Conservation (phyloP, 148 eudicot species). For the Bassia scoparia region DNA sequence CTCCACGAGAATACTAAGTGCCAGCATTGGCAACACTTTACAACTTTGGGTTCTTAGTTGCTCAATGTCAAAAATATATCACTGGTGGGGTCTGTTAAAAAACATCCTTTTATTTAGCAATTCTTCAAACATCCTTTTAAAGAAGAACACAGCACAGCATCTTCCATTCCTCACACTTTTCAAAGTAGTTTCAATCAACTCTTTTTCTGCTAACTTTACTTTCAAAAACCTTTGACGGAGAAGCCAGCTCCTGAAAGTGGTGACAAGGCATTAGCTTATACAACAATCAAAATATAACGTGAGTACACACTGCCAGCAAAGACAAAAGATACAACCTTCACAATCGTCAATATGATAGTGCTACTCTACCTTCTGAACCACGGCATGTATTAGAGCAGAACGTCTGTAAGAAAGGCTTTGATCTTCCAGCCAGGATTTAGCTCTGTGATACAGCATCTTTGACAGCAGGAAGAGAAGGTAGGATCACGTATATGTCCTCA, state of each 20-base stretch:
- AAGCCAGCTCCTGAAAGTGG: constrained; percentile 63
- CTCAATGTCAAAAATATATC: constrained; percentile 44
- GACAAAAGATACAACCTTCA: constrained; percentile 52
- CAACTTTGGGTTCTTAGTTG: constrained; percentile 32
- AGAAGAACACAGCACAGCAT: constrained; percentile 47
- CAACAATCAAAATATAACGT: not conserved
- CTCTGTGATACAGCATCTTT: constrained; percentile 56
- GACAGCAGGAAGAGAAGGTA: constrained; percentile 66
- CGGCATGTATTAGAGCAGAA: constrained; percentile 24
- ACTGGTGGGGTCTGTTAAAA: constrained; percentile 28
- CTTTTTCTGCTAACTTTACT: constrained; percentile 49
- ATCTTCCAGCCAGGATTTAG: constrained; percentile 63
- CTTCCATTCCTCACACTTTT: constrained; percentile 63
- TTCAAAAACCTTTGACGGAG: constrained; percentile 54
- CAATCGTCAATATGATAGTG: constrained; percentile 45
- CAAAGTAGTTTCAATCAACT: constrained; percentile 48
- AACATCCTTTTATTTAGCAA: constrained; percentile 35
- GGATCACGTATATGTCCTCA: constrained; percentile 51
- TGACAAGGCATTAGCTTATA: constrained; percentile 10
- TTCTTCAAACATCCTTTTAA: constrained; percentile 45
- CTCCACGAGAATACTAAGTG: constrained; percentile 48
- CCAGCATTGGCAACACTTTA: constrained; percentile 50
- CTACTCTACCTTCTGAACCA: constrained; percentile 38
- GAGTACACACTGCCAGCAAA: not conserved
- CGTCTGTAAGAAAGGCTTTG: constrained; percentile 54